Conservation (phyloP, 352 stramenopile species). For the Globisporangium irregulare region DNA sequence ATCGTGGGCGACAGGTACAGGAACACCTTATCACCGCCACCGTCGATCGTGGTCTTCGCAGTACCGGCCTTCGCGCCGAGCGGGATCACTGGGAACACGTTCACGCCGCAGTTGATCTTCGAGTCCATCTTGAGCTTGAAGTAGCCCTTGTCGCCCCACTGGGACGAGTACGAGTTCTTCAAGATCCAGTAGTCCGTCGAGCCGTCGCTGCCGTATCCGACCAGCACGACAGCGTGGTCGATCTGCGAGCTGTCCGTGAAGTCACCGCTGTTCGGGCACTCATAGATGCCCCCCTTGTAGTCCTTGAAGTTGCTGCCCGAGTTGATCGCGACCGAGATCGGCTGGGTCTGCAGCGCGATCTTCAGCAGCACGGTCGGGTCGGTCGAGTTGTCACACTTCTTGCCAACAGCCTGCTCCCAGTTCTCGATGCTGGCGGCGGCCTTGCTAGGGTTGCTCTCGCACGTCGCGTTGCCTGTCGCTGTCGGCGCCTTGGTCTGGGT, state of each 20-base stretch:
- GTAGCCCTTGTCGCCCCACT: constrained; percentile 73
- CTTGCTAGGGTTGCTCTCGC: constrained; percentile 28
- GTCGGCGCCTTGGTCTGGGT: constrained; percentile 10
- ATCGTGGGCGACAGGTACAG: constrained; percentile 26
- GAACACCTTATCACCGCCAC: constrained; percentile 41
- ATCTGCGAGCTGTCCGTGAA: constrained; percentile 58
- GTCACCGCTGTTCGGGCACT: constrained; percentile 66
- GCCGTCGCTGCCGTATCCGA: constrained; percentile 56
- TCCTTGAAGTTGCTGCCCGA: constrained; percentile 73
- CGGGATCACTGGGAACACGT: constrained; percentile 68
- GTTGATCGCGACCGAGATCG: constrained; percentile 78
- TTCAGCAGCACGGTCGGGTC: constrained; percentile 63
- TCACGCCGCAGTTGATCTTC: constrained; percentile 80
- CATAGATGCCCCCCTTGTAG: constrained; percentile 78
- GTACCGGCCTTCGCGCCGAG: constrained; percentile 44
- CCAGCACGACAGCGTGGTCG: constrained; percentile 71
- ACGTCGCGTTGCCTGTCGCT: constrained; percentile 32
- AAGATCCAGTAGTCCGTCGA: constrained; percentile 70
- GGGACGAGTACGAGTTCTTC: constrained; percentile 79
- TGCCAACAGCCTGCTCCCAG: constrained; percentile 67
- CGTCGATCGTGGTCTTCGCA: constrained; percentile 45
- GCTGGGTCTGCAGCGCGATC: constrained; percentile 61
- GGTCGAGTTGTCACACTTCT: constrained; percentile 47
- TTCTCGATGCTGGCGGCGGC: constrained; percentile 62
- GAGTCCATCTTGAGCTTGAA: constrained; percentile 57